These are phyloP conservation scores for Talaromyces albobiverticillius DNA, from an alignment of 2,329 filamentous ascomycete species.

Conservation along the genomic window DNA sequence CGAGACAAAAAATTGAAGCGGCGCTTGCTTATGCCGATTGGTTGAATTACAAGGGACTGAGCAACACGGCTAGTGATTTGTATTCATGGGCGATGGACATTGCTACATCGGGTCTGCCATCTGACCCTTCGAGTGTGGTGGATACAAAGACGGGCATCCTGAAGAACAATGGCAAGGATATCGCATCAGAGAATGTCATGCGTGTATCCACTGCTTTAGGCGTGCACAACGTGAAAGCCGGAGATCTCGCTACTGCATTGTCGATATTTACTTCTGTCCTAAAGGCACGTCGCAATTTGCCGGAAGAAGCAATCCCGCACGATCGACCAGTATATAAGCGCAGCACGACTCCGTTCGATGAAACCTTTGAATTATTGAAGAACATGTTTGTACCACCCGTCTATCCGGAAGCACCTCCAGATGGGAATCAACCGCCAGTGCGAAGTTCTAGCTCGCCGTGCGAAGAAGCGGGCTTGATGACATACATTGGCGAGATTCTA, in stretches of 20 bases:
- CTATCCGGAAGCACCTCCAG: slow-evolving; percentile 68
- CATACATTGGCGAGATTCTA: slow-evolving; percentile 92
- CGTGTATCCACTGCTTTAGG: slow-evolving; percentile 73
- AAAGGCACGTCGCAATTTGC: slow-evolving; percentile 64
- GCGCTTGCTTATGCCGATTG: slow-evolving; percentile 81
- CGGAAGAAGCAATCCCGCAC: slow-evolving; percentile 36
- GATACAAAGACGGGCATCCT: slow-evolving; percentile 63
- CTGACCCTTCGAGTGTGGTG: slow-evolving; percentile 49
- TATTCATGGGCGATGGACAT: slow-evolving; percentile 75
- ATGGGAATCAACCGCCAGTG: slow-evolving; percentile 66
- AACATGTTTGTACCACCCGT: slow-evolving; percentile 51
- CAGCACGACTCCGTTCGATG: slow-evolving; percentile 25
- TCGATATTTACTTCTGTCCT: slow-evolving; percentile 84
- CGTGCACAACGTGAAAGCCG: slow-evolving; percentile 69
- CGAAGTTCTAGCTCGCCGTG: slow-evolving; percentile 67
- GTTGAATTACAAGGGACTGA: slow-evolving; percentile 71
- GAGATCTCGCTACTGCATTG: slow-evolving; percentile 66
- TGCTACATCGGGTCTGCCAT: slow-evolving; percentile 57
- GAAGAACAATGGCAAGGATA: slow-evolving; percentile 52
- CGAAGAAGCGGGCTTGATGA: slow-evolving; percentile 80
- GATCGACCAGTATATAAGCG: not conserved
- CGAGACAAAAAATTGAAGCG: slow-evolving; percentile 76
- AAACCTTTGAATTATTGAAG: slow-evolving; percentile 38
- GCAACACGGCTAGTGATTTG: slow-evolving; percentile 66
- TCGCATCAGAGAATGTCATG: slow-evolving; percentile 71